Conservation (phyloP, 495 filamentous ascomycete genomes). For the Copromyces sp. region DNA sequence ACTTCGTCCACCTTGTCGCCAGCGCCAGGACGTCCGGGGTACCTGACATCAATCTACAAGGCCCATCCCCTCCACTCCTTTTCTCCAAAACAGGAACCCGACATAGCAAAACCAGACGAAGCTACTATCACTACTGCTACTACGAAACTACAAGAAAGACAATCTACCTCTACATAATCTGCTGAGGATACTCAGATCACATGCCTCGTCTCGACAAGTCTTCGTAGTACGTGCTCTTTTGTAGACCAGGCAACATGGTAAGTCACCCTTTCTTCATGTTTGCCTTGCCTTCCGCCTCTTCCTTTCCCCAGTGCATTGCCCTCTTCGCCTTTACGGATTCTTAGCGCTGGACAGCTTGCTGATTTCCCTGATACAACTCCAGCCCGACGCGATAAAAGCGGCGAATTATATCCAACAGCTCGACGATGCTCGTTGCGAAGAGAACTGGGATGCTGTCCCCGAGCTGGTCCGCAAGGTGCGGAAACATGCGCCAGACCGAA, state of each 20-base stretch:
- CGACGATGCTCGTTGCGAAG: conserved; percentile 77
- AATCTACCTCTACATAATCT: neutral
- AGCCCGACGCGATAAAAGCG: conserved; percentile 54
- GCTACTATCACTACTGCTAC: neutral
- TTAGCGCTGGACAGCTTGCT: neutral
- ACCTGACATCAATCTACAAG: neutral
- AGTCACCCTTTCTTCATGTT: neutral
- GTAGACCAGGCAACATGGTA: conserved; percentile 21
- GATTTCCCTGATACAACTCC: neutral
- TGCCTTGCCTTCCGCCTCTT: neutral
- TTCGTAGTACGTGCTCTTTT: conserved; percentile 24
- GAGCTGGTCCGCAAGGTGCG: conserved; percentile 84
- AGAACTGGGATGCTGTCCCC: conserved; percentile 79
- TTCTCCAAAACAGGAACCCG: neutral
- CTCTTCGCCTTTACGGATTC: neutral
- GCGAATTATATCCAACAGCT: conserved; percentile 68
- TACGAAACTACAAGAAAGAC: neutral
- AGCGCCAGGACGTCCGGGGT: neutral
- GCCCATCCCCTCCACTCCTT: neutral
- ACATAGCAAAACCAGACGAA: neutral
- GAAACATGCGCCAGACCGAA: conserved; percentile 81
- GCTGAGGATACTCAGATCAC: conserved; percentile 14
- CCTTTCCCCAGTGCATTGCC: neutral
- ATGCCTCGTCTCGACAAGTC: conserved; percentile 21
- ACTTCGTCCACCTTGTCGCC: neutral